Evolutionary conservation across 495 filamentous ascomycete species (phyloP).

Genomic region (Wilcoxina mikolae): DNA sequence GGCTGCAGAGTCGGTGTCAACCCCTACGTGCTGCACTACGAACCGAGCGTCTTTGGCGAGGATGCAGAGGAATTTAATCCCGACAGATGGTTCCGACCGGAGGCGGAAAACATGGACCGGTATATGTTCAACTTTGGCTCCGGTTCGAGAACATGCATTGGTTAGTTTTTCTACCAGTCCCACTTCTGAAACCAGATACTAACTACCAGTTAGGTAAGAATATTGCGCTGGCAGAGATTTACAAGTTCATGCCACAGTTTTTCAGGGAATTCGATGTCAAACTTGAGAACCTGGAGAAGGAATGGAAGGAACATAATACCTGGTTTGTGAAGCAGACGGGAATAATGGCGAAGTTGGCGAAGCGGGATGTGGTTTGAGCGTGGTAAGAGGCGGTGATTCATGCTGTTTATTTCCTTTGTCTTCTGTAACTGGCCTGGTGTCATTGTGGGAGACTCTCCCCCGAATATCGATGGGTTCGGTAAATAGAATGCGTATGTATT

Average conservation of each 20-base stretch:
- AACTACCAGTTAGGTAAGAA: conserved; percentile 39
- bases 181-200: not conserved
- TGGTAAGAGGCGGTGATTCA: no score
- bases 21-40: conserved; percentile 37
- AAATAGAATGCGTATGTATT: no score
- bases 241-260: conserved; percentile 62
- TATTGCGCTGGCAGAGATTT: conserved; percentile 60
- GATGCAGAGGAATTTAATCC: conserved; percentile 6
- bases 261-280: conserved; percentile 45
- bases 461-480: no score
- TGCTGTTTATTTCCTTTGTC: no score
- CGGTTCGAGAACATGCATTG: conserved; percentile 48
- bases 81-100: conserved; percentile 3
- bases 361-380: not conserved
- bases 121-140: conserved; percentile 40
- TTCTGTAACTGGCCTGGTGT: no score
- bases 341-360: not conserved
- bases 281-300: conserved; percentile 42
- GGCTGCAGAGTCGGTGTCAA: conserved; percentile 48
- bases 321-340: conserved; percentile 54
- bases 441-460: no score
- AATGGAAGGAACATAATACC: conserved; percentile 54
- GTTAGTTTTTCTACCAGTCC: not conserved
- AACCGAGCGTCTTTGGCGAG: not conserved
- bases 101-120: not conserved